Percentiles rank a stretch among this genome's conserved stretches.
Conservation (phyloP, 805 yeast species). For the Kodamaea neixiangensis region DNA sequence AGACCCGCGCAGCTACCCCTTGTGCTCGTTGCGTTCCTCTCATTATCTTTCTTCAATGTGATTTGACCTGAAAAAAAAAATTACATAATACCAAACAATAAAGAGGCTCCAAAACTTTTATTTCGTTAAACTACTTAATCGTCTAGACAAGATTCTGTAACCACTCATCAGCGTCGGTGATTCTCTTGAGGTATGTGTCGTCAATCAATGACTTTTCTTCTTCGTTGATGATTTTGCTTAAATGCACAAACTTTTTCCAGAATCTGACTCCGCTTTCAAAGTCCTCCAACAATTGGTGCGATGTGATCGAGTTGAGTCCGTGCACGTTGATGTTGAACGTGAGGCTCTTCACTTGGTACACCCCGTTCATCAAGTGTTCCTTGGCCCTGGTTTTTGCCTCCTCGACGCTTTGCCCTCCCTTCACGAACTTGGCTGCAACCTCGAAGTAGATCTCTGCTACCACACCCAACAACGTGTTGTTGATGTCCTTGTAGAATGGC, state of each 20-base stretch:
- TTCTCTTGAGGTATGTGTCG: slow-evolving; percentile 23
- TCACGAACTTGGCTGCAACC: slow-evolving; percentile 31
- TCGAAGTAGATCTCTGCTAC: slow-evolving; percentile 57
- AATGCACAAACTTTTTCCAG: slow-evolving; percentile 36
- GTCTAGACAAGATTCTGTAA: slow-evolving; percentile 25
- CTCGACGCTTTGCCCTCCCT: slow-evolving; percentile 25
- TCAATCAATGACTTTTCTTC: slow-evolving; percentile 28
- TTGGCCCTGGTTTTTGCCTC: slow-evolving; percentile 27
- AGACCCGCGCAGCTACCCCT: background rate
- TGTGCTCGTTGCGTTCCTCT: background rate
- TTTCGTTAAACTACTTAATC: slow-evolving; percentile 1
- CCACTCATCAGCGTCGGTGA: slow-evolving; percentile 34
- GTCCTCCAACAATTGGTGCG: slow-evolving; percentile 32
- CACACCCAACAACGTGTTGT: slow-evolving; percentile 66
- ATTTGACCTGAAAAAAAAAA: background rate
- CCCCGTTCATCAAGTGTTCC: slow-evolving; percentile 36
- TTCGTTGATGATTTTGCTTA: slow-evolving; percentile 27
- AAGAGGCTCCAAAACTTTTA: background rate
- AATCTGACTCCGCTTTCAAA: slow-evolving; percentile 33
- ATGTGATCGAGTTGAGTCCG: slow-evolving; percentile 41
- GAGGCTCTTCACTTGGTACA: slow-evolving; percentile 39
- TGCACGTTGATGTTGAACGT: slow-evolving; percentile 44
- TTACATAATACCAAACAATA: background rate
- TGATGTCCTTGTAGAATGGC: slow-evolving; percentile 61
- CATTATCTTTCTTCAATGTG: background rate